phyloP scores from a whole-genome alignment of 139 green algal genomes.

The Marvania coccoides region DNA sequence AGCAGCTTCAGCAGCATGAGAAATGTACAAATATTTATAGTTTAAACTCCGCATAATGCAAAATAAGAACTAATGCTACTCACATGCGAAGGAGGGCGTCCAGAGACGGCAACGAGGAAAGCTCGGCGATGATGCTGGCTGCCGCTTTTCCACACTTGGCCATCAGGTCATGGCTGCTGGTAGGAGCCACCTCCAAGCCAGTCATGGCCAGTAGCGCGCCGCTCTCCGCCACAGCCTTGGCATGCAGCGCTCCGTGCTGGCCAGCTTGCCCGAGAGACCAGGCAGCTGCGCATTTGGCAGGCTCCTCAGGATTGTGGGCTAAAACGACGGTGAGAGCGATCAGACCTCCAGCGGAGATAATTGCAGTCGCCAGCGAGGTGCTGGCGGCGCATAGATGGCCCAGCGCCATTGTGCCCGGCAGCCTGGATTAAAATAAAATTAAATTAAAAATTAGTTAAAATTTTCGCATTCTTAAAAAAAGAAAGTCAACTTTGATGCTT shows the following conservation, averaged over 20 bases:
- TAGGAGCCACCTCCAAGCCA: neutral
- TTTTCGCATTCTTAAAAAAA: neutral
- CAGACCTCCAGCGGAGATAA: conserved; percentile 2
- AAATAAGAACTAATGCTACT: neutral
- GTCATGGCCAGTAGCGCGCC: conserved; percentile 3
- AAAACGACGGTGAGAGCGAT: neutral
- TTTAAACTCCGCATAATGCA: too few relatives aligned
- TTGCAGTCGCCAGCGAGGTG: neutral
- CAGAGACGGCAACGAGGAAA: conserved; percentile 2
- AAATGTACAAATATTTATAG: too few relatives aligned
- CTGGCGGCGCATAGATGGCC: neutral
- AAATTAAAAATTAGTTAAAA: neutral
- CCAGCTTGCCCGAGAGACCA: conserved; percentile 18
- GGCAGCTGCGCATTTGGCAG: neutral
- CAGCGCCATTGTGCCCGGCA: conserved; percentile 3
- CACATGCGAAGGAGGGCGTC: neutral
- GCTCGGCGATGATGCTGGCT: neutral
- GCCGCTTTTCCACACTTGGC: conserved; percentile 8
- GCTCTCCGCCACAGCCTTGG: neutral
- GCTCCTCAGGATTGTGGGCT: neutral
- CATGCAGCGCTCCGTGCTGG: neutral
- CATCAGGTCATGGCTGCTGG: neutral
- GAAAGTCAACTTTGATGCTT: neutral
- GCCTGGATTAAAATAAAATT: neutral
- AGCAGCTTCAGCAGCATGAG: too few relatives aligned